Evolutionary conservation across 2,329 filamentous ascomycete genomes (phyloP), one percentile per base, ranked within the genome.

Genomic region (Rhinocladiella similis): DNA sequence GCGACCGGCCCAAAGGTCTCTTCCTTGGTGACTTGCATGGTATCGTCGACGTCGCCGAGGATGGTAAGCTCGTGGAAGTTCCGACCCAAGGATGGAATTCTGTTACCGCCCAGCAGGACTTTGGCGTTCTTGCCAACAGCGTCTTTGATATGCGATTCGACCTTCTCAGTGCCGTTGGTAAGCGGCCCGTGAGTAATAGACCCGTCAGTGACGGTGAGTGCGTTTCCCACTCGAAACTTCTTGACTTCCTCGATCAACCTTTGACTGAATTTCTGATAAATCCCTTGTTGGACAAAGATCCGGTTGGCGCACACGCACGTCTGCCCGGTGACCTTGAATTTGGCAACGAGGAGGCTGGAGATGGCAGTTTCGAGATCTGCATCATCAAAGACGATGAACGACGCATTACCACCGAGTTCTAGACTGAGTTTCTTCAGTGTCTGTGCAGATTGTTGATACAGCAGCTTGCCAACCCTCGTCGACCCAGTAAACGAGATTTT

Each of bases 181-280:
- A 94, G 75, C 18, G 90, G 90, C 1, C 90, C 90, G 69, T 93
- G 90, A 0, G 90, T 94, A 51, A 84, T 79, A 2, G 71, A 75
- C 59, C 81, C 83, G 45, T 85, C 75, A 1, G 81, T 81, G 72
- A 89, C 91, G 3, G 89, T 89, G 2, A 53, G 49, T 53, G 68
- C 65, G 64, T 85, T 80, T 54, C 90, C 90, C 52, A 94, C 86
- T 67, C 83, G 86, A 79, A 94, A 93, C 16, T 71, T 75, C 66
- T 83, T 82, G 47, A 93, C 89, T 69, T 89, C 87, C 60, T 84
- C 86, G 29, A 86, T 83, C 62, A 94, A 85, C 50, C 82, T 84
- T 47, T 77, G 66, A 5, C 83, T 82, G 65, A 94, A 94, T 36
- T 80, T 76, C 66, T 93, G 87, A 74, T 94, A 91, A 71, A 94